Percentiles rank a stretch among this genome's conserved stretches.
These are phyloP conservation scores for Aspergillus olivimuriae DNA, from an alignment of 495 filamentous ascomycete genomes.

Conservation along the genomic window DNA sequence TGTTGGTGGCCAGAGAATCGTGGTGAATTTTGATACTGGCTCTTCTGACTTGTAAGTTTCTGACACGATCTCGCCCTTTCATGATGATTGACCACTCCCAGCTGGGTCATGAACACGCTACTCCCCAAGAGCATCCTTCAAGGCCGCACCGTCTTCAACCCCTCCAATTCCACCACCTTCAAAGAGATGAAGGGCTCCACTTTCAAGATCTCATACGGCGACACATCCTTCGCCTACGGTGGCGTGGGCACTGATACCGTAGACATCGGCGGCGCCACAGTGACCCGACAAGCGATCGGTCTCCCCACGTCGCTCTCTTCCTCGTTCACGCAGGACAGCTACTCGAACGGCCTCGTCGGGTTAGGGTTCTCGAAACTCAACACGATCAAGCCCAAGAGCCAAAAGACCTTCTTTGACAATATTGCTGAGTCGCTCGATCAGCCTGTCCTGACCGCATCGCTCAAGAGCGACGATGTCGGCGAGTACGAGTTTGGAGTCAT, in stretches of 20 bases:
- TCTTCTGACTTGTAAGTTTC: constrained; percentile 72
- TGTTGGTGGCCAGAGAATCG: constrained; percentile 67
- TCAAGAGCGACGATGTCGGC: constrained; percentile 54
- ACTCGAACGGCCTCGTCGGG: constrained; percentile 69
- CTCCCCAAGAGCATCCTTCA: constrained; percentile 37
- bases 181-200: constrained; percentile 34
- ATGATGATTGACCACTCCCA: constrained; percentile 13
- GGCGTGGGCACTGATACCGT: constrained; percentile 68
- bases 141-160: constrained; percentile 58
- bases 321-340: constrained; percentile 55
- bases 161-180: constrained; percentile 52
- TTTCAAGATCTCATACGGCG: constrained; percentile 71
- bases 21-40: constrained; percentile 79
- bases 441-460: constrained; percentile 67
- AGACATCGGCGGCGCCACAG: constrained; percentile 63
- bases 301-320: constrained; percentile 57
- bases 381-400: constrained; percentile 56
- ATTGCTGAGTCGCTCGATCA: constrained; percentile 53
- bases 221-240: constrained; percentile 60
- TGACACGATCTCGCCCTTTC: constrained; percentile 6
- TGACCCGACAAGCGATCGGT: constrained; percentile 63
- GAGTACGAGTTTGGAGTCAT: constrained; percentile 74
- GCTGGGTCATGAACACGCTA: constrained; percentile 72
- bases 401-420: constrained; percentile 82
- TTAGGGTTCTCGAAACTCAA: constrained; percentile 72